phyloP scores from a whole-genome alignment of 2,329 filamentous ascomycete species.

The Aspergillus sp. region DNA sequence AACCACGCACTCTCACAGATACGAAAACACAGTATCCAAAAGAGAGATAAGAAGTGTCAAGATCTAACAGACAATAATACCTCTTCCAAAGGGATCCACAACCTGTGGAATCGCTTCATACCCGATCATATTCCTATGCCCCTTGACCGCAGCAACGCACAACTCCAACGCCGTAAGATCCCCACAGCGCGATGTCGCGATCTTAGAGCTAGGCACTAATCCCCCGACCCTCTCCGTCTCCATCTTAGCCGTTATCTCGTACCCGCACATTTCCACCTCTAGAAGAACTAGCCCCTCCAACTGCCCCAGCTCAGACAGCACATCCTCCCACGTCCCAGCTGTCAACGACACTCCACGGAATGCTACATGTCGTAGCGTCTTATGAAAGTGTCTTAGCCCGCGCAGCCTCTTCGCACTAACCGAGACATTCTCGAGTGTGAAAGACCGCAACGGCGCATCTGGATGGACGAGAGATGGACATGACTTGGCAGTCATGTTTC shows the following conservation, averaged over 20 bases:
- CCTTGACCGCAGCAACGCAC: neutral
- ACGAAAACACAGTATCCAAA: too few relatives aligned
- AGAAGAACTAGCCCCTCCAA: neutral
- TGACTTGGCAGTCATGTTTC: too few relatives aligned
- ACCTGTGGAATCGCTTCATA: neutral
- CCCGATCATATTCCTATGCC: neutral
- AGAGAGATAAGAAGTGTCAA: too few relatives aligned
- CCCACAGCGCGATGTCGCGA: neutral
- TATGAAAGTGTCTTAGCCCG: neutral
- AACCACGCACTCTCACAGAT: too few relatives aligned
- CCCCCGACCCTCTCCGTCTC: neutral
- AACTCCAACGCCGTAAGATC: neutral
- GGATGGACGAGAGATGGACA: neutral
- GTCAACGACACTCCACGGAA: neutral
- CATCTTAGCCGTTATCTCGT: neutral
- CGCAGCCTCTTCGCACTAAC: neutral
- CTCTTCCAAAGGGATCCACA: neutral
- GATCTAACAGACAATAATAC: neutral
- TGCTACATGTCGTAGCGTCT: neutral
- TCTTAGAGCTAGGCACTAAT: neutral
- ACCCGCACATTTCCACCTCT: neutral
- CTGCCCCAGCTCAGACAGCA: neutral
- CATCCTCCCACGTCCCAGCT: neutral
- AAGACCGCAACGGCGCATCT: neutral
- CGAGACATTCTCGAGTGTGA: neutral